Base-by-base conservation (phyloP, 1,284 basidiomycete species). In the Ganoderma lingzhi region DNA sequence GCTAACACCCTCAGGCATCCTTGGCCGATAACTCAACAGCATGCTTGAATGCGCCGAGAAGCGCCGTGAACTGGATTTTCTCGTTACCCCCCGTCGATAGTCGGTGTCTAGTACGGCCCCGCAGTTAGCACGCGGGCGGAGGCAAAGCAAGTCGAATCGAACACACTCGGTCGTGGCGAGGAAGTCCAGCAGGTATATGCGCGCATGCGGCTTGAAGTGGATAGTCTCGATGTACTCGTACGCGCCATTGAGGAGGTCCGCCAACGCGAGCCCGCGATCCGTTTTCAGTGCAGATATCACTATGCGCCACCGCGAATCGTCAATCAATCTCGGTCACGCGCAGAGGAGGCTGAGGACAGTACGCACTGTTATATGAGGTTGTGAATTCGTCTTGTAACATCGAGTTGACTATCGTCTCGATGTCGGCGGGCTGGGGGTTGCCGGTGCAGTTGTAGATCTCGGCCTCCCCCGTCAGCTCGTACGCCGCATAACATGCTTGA, bases 311-410 rank as follows among this genome's bases (percentile, higher is more conserved):
- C 19, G 23, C 23, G 23, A 23, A 23, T 23, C 23, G 23, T 23
- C 23, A 23, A 23, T 41, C 55, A 37, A 23, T 17, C 37, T 6
- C 15, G 23, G 44, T 56, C 62, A 51, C 17, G 41, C 30, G 19
- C 12, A n/a, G 17, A 17, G n/a, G 9, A 6, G 39, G 8, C 28
- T 42, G 6, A 44, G n/a, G 14, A 37, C 41, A 15, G 53, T 82
- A 65, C 91, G 73, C 74, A 98, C 96, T 90, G 74, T 92, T 89
- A 78, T 96, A 97, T 15, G 94, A 91, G 0, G 95, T 97, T 0
- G 96, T 96, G 76, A 99, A 99, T 76, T 99, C 97, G 76, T 98
- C 96, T 9, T 92, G 88, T 80, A 99, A 90, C 98, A 99, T 99
- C 14, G 93, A 96, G 75, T 96, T 93, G 44, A 99, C 94, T 39